phyloP scores from a whole-genome alignment of 257 asterid species.

The Buddleja alternifolia region DNA sequence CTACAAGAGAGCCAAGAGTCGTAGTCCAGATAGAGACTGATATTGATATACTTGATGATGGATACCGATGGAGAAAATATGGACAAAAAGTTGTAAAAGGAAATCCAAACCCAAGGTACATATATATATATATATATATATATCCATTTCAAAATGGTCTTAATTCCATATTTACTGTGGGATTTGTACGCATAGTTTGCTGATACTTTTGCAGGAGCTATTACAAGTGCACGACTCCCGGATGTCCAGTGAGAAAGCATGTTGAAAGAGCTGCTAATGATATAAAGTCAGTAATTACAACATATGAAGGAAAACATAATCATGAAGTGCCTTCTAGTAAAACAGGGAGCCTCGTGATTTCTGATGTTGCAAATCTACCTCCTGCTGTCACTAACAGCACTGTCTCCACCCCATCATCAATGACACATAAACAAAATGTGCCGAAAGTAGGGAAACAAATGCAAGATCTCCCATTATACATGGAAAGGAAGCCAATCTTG shows the following conservation, averaged over 20 bases:
- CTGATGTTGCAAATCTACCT: conserved; percentile 28
- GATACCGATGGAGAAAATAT: conserved; percentile 87
- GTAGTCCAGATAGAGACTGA: conserved; percentile 71
- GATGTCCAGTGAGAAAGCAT: conserved; percentile 80
- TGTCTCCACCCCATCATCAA: conserved; percentile 22
- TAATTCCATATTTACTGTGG: no score
- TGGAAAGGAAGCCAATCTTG: conserved; percentile 44
- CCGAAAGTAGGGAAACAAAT: conserved; percentile 37
- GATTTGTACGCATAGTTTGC: not conserved
- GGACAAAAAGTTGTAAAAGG: conserved; percentile 94
- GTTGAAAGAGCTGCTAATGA: conserved; percentile 81
- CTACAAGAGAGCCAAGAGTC: conserved; percentile 69
- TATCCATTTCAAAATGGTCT: no score
- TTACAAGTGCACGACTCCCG: conserved; percentile 82
- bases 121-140: not conserved
- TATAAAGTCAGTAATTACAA: conserved; percentile 64
- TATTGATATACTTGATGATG: conserved; percentile 81
- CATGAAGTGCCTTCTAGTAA: conserved; percentile 60
- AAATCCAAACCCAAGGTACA: conserved; percentile 86
- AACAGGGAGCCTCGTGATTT: conserved; percentile 26
- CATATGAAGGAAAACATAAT: conserved; percentile 87
- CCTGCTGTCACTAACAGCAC: conserved; percentile 27
- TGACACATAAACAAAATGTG: conserved; percentile 8
- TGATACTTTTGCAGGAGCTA: conserved; percentile 61
- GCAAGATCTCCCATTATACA: conserved; percentile 51